These are phyloP conservation scores for Boletus rex-veris DNA, from an alignment of 768 basidiomycete genomes.

Conservation along the genomic window DNA sequence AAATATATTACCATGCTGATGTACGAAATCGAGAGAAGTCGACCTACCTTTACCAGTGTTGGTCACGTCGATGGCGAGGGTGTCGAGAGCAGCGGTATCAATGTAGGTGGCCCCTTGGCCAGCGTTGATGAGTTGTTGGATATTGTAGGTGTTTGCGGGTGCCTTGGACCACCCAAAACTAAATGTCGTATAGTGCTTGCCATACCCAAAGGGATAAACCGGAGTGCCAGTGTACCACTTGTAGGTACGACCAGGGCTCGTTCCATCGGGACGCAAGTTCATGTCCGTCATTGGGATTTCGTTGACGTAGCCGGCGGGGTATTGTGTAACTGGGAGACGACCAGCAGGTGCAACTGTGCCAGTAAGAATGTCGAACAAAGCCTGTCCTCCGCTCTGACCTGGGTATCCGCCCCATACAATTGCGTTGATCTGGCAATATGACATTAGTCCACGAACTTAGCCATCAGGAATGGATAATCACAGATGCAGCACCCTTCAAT, in stretches of 20 bases:
- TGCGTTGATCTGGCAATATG: slow-evolving; percentile 40
- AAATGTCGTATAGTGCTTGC: no score
- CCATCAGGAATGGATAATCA: slow-evolving; percentile 17
- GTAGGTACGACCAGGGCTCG: slow-evolving; percentile 55
- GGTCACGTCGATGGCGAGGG: slow-evolving; percentile 44
- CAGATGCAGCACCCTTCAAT: slow-evolving; percentile 43
- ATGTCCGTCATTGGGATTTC: slow-evolving; percentile 19
- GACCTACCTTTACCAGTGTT: slow-evolving; percentile 41
- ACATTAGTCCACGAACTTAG: neutral
- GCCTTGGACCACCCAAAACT: slow-evolving; percentile 31
- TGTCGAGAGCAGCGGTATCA: slow-evolving; percentile 47
- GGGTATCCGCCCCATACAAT: slow-evolving; percentile 52
- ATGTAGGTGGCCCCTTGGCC: slow-evolving; percentile 21
- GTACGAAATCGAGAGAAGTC: neutral
- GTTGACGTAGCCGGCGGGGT: slow-evolving; percentile 46
- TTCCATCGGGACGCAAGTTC: slow-evolving; percentile 14
- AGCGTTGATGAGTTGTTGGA: slow-evolving; percentile 36
- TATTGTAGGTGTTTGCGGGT: slow-evolving; percentile 38
- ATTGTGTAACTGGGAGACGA: slow-evolving; percentile 52
- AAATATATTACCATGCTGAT: neutral
- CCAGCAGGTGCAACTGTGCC: slow-evolving; percentile 54
- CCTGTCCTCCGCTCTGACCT: slow-evolving; percentile 41
- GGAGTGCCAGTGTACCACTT: slow-evolving; percentile 53
- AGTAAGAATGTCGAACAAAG: slow-evolving; percentile 48
- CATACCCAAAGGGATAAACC: slow-evolving; percentile 38